These are phyloP conservation scores for Maudiozyma pseudohumilis DNA, from an alignment of 805 yeast genomes.

Conservation along the genomic window DNA sequence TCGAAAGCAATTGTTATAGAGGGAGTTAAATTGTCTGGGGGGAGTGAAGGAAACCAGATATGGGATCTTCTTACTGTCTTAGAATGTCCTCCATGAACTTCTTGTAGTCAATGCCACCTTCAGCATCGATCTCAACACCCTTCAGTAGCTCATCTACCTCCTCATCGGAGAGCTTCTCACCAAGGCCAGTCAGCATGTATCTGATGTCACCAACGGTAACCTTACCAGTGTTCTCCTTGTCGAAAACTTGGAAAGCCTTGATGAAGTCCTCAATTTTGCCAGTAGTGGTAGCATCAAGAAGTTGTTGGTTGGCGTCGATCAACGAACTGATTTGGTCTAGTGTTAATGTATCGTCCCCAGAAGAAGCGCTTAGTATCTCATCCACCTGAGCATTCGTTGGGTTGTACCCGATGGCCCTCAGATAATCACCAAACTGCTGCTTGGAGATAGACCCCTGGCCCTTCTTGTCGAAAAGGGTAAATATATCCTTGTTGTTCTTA, in stretches of 20 bases:
- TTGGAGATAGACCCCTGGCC: constrained; percentile 86
- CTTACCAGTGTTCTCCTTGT: constrained; percentile 89
- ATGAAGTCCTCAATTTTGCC: constrained; percentile 57
- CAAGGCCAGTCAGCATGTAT: constrained; percentile 89
- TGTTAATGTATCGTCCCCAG: constrained; percentile 12
- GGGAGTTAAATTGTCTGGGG: too few species aligned
- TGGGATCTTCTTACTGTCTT: constrained; percentile 83
- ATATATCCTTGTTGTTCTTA: constrained; percentile 65
- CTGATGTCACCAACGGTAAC: constrained; percentile 96
- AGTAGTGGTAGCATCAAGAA: constrained; percentile 25
- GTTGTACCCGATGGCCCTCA: constrained; percentile 96
- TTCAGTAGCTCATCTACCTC: constrained; percentile 95
- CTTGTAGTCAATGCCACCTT: constrained; percentile 89
- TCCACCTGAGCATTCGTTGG: constrained; percentile 58
- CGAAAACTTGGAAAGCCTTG: constrained; percentile 94
- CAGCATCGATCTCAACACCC: constrained; percentile 88
- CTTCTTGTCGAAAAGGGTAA: constrained; percentile 91
- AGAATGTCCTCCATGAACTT: constrained; percentile 89
- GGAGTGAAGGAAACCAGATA: too few species aligned
- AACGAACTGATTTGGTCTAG: constrained; percentile 24
- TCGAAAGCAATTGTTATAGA: too few species aligned
- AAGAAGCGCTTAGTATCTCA: constrained; percentile 14
- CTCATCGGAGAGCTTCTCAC: constrained; percentile 80
- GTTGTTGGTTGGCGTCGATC: constrained; percentile 18
- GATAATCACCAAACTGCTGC: constrained; percentile 80